A percentile compares a stretch with the other conserved stretches of the same genome.
These are phyloP conservation scores for Sporothrix inflata DNA, from an alignment of 2,329 filamentous ascomycete species.

Conservation along the genomic window DNA sequence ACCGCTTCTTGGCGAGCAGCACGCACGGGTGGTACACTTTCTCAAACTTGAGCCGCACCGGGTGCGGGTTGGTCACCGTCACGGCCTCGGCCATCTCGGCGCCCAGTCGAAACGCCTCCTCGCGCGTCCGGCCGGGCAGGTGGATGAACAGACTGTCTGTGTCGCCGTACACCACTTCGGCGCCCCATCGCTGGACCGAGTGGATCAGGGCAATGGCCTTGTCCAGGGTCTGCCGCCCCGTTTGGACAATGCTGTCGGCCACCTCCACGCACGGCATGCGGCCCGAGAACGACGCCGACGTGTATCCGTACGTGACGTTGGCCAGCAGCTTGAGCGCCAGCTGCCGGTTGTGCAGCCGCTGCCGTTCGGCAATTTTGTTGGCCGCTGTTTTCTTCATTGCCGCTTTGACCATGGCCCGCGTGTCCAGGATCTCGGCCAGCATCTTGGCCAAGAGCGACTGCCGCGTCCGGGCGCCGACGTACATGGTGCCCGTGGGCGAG, in stretches of 20 bases:
- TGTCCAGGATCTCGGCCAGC: constrained; percentile 93
- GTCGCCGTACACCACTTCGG: constrained; percentile 97
- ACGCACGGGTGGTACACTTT: constrained; percentile 98
- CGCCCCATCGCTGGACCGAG: constrained; percentile 82
- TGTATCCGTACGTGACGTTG: constrained; percentile 99
- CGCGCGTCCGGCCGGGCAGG: constrained; percentile 81
- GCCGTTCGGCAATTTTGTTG: constrained; percentile 75
- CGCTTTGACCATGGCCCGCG: constrained; percentile 94
- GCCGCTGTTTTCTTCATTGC: constrained; percentile 81
- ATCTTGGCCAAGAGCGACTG: constrained; percentile 94
- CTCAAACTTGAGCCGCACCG: constrained; percentile 95
- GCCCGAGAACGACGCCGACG: constrained; percentile 93
- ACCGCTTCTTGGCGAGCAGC: constrained; percentile 93
- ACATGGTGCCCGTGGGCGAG: constrained; percentile 96
- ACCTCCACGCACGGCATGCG: constrained; percentile 98
- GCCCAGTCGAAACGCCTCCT: constrained; percentile 89
- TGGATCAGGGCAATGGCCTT: constrained; percentile 93
- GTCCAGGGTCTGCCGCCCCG: constrained; percentile 90
- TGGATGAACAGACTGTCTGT: constrained; percentile 94
- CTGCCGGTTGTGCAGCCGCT: constrained; percentile 87
- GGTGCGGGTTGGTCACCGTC: constrained; percentile 86
- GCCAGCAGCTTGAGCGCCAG: constrained; percentile 92
- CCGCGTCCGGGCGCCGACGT: constrained; percentile 79
- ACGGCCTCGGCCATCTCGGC: constrained; percentile 87
- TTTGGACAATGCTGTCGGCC: constrained; percentile 97